Evolutionary conservation across 345 rosid species (phyloP).

Genomic region (Linum trigynum): DNA sequence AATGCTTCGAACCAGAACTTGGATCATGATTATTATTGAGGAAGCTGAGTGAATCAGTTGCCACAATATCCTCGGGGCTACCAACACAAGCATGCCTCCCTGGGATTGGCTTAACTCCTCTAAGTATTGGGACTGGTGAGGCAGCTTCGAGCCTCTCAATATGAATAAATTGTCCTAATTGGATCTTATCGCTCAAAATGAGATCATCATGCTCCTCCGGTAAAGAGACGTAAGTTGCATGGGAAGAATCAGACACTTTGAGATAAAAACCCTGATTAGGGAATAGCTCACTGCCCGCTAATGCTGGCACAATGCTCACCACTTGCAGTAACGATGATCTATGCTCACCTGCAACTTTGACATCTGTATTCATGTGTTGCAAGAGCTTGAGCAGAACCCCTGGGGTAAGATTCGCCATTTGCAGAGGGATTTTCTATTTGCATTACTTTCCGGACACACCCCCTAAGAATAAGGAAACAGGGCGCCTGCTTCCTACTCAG

Average conservation of each 20-base stretch:
- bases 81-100: constrained; percentile 96
- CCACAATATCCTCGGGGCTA: constrained; percentile 91
- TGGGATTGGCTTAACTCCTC: constrained; percentile 91
- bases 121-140: constrained; percentile 84
- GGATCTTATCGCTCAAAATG: constrained; percentile 88
- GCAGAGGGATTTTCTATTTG: constrained; percentile 25
- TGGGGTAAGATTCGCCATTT: constrained; percentile 92
- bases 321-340: constrained; percentile 87
- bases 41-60: constrained; percentile 64
- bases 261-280: constrained; percentile 85
- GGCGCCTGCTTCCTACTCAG: neutral
- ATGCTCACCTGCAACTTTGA: constrained; percentile 92
- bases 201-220: constrained; percentile 95
- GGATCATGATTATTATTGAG: constrained; percentile 37
- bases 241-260: constrained; percentile 97
- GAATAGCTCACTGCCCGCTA: constrained; percentile 92
- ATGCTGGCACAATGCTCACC: constrained; percentile 88
- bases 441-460: constrained; percentile 28
- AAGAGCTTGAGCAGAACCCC: constrained; percentile 93
- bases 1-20: constrained; percentile 32
- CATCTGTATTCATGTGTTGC: constrained; percentile 94
- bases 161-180: constrained; percentile 91
- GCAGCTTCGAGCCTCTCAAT: constrained; percentile 86
- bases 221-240: constrained; percentile 86
- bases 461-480: neutral